Percentiles rank a stretch among this genome's conserved stretches.
These are phyloP conservation scores for Hyaloraphidium curvatum DNA, from an alignment of 192 early-diverging fungal genomes.

Conservation along the genomic window DNA sequence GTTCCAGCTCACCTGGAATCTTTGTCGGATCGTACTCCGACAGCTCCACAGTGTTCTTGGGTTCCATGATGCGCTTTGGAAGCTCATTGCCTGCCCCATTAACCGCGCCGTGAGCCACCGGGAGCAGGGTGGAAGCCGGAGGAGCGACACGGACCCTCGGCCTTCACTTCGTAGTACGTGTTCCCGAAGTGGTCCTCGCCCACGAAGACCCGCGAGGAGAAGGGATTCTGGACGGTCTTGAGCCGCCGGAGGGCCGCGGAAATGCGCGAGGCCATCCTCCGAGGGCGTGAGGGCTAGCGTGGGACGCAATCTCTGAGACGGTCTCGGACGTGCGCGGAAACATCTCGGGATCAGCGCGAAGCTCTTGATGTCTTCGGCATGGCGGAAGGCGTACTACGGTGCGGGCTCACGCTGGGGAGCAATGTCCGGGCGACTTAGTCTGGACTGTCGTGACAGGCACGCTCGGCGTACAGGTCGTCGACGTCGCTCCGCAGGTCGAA, in stretches of 20 bases:
- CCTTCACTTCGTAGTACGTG: not conserved
- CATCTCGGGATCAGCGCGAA: too few relatives aligned
- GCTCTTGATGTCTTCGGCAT: too few relatives aligned
- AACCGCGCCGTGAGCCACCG: not conserved
- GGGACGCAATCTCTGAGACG: too few relatives aligned
- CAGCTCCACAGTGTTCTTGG: not conserved
- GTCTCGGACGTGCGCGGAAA: too few relatives aligned
- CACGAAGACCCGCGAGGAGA: not conserved
- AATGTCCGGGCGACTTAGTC: too few relatives aligned
- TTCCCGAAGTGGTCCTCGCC: not conserved
- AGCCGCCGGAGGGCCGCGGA: not conserved
- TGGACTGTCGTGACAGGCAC: too few relatives aligned
- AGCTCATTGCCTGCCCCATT: not conserved
- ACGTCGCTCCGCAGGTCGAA: constrained; percentile 6
- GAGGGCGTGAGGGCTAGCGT: not conserved
- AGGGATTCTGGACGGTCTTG: not conserved
- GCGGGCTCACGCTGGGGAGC: too few relatives aligned
- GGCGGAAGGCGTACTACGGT: too few relatives aligned
- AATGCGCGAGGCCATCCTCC: not conserved
- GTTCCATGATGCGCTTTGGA: not conserved
- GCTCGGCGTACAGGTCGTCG: constrained; percentile 8
- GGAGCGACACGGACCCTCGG: not conserved
- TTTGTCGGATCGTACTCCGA: not conserved
- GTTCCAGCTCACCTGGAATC: not conserved
- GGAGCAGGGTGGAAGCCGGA: not conserved